Evolutionary conservation across 192 early-diverging fungal genomes (phyloP).

Genomic region (Neocallimastix lanati): DNA sequence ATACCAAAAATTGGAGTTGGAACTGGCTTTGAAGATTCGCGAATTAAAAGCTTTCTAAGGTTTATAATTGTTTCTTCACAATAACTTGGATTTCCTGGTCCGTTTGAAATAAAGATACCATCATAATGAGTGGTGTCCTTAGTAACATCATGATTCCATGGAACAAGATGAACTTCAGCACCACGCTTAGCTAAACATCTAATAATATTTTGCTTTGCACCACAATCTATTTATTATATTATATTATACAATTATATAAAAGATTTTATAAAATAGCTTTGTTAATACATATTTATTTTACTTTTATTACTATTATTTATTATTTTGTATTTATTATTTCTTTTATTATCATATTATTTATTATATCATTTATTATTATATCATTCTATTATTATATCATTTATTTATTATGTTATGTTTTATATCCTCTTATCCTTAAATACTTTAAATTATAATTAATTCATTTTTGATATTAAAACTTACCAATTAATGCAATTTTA

Average conservation of each 20-base stretch:
- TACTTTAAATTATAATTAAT: no score
- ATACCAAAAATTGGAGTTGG: slow-evolving; percentile 84
- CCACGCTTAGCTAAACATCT: slow-evolving; percentile 63
- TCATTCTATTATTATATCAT: no score
- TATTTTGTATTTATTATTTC: no score
- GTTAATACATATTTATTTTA: neutral
- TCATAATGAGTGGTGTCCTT: slow-evolving; percentile 31
- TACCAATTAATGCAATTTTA: slow-evolving; percentile 51
- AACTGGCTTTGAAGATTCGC: slow-evolving; percentile 14
- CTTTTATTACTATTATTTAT: neutral
- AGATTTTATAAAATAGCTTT: neutral
- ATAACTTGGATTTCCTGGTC: slow-evolving; percentile 64
- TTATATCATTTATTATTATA: no score
- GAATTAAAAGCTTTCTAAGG: slow-evolving; percentile 34
- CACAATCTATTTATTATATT: slow-evolving; percentile 45
- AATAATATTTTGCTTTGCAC: slow-evolving; percentile 85
- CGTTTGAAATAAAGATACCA: slow-evolving; percentile 84
- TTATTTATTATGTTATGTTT: no score
- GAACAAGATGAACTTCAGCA: slow-evolving; percentile 66
- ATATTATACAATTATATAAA: neutral
- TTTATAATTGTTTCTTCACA: slow-evolving; percentile 48
- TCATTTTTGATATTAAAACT: no score
- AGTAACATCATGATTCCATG: slow-evolving; percentile 65
- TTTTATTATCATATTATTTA: no score
- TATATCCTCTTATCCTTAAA: no score